Base-by-base conservation (phyloP, 2,329 filamentous ascomycete genomes). In the Aureobasidium sp. region DNA sequence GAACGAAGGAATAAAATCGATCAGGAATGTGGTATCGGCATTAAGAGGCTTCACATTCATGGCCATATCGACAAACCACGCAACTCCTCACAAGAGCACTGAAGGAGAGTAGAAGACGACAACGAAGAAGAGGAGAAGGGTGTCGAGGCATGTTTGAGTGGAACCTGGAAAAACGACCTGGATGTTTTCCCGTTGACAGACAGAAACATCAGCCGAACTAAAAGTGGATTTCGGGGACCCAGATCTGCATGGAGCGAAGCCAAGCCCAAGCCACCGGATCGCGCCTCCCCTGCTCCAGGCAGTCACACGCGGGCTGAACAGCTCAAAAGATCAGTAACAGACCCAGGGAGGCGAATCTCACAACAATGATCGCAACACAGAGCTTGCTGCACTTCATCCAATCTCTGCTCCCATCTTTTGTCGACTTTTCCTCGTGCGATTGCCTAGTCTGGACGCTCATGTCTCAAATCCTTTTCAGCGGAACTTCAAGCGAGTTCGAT, bases 11-110 rank as follows among this genome's bases (percentile, higher is more conserved):
- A 81, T 77, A 68, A 89, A 87, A 32, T 82, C 82, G 48, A 89
- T 77, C 39, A 88, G 78, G 70, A 89, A 88, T 3, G 84, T 85
- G 39, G 84, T 80, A 70, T 88, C 85, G 56, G 79, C 80, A 70
- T 88, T 87, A 61, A 88, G 78, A 63, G 85, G 82, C 72, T 84
- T 83, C 65, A 89, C 75, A 2, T 81, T 82, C 67, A 89, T 74
- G 39, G 86, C 81, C 86, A 88, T 89, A 68, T 36, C 20, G 27
- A 26, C 26, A 20, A 42, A 20, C 32, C 58, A 23, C 52, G 26
- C 10, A 26, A 37, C 39, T 52, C 50, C 39, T 36, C 29, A 47
- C 27, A 57, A 47, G 20, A 27, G 17, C n/a, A 15, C 9, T 2
- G 23, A 13, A 59, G 20, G 23, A 59, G 7, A 41, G 44, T n/a